Percentiles rank a stretch among this genome's conserved stretches.
phyloP scores from a whole-genome alignment of 805 yeast genomes.

The Ogataea parapolymorpha region DNA sequence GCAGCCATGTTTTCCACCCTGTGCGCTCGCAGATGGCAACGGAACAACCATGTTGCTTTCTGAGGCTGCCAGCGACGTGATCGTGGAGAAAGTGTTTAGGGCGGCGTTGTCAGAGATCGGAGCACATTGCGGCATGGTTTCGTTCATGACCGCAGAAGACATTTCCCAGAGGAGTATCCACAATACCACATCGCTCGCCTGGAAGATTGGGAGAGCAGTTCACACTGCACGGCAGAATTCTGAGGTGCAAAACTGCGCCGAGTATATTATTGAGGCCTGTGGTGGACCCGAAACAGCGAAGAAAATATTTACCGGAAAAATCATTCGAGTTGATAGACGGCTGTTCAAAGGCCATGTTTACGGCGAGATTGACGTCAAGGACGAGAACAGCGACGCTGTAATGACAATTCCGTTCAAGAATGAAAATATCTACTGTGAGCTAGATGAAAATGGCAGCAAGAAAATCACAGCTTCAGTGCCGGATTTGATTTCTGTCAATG shows the following conservation, averaged over 20 bases:
- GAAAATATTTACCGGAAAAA: slow-evolving; percentile 38
- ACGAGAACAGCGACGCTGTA: slow-evolving; percentile 12
- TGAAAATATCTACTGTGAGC: slow-evolving; percentile 38
- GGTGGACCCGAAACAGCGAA: slow-evolving; percentile 34
- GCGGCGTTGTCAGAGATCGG: slow-evolving; percentile 40
- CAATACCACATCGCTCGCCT: slow-evolving; percentile 37
- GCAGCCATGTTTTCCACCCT: slow-evolving; percentile 27
- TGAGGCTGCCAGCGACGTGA: slow-evolving; percentile 30
- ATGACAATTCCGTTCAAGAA: slow-evolving; percentile 41
- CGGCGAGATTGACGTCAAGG: slow-evolving; percentile 36
- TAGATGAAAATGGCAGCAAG: slow-evolving; percentile 15
- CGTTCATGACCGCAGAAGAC: slow-evolving; percentile 1
- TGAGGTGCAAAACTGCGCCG: slow-evolving; percentile 34
- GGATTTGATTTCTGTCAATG: slow-evolving; percentile 38
- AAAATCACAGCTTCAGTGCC: slow-evolving; percentile 37
- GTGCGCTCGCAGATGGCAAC: slow-evolving; percentile 40
- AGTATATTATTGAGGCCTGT: slow-evolving; percentile 34
- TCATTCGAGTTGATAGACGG: slow-evolving; percentile 38
- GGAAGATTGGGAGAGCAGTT: slow-evolving; percentile 46
- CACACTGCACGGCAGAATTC: slow-evolving; percentile 31
- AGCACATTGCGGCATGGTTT: slow-evolving; percentile 34
- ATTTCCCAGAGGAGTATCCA: slow-evolving; percentile 30
- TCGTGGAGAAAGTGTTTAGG: slow-evolving; percentile 37
- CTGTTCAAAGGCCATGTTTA: slow-evolving; percentile 40
- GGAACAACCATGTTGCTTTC: slow-evolving; percentile 36